These are phyloP conservation scores for rapeseed (Brassica napus) DNA, from an alignment of 345 rosid species.

Conservation along the genomic window Da-Ae NC_063451.1:36689001-36689500, in stretches of 20 bases:
- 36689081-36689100: slow-evolving; percentile 18
- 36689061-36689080: slow-evolving; percentile 1
- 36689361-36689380: no score
- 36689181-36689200: not conserved
- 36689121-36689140: not conserved
- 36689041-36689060: not conserved
- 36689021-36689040: not conserved
- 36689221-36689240: no score
- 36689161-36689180: not conserved
- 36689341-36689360: no score
- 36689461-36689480: not conserved
- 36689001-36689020: not conserved
- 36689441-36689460: slow-evolving; percentile 71
- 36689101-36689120: not conserved
- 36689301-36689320: not conserved
- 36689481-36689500: not conserved
- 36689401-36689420: slow-evolving; percentile 71
- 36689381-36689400: slow-evolving; percentile 44
- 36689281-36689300: no score
- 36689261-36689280: no score
- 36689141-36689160: not conserved
- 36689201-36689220: not conserved
- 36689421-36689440: slow-evolving; percentile 85
- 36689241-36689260: not conserved
- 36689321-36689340: not conserved